phyloP scores from a whole-genome alignment of 257 asterid genomes.

The Primulina huaijiensis region DNA sequence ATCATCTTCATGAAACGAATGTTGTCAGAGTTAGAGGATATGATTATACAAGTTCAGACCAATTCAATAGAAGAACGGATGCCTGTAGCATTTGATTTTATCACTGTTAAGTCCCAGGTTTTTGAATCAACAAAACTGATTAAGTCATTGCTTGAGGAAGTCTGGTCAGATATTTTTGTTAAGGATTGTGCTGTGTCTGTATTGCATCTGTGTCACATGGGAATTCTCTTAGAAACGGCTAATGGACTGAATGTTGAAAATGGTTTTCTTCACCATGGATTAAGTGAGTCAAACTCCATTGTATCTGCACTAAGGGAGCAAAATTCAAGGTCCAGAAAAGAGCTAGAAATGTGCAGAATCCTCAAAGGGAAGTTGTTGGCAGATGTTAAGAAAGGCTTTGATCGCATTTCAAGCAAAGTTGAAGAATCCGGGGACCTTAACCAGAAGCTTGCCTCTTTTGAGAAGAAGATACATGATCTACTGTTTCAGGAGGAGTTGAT shows the following conservation, averaged over 20 bases:
- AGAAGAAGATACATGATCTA: conserved; percentile 64
- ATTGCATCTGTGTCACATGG: conserved; percentile 90
- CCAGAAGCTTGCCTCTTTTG: conserved; percentile 57
- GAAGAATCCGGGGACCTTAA: conserved; percentile 64
- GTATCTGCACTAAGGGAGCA: conserved; percentile 77
- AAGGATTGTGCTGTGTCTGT: conserved; percentile 86
- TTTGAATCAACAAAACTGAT: conserved; percentile 46
- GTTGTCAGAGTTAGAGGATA: conserved; percentile 60
- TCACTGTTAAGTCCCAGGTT: conserved; percentile 49
- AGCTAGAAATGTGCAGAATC: conserved; percentile 77
- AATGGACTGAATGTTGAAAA: conserved; percentile 82
- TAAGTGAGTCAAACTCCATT: conserved; percentile 62
- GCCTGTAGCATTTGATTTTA: conserved; percentile 46
- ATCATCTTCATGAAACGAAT: conserved; percentile 39
- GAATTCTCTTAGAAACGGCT: conserved; percentile 80
- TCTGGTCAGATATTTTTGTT: conserved; percentile 83
- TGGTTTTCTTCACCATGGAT: conserved; percentile 74
- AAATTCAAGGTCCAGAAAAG: conserved; percentile 59
- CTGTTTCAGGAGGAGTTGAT: conserved; percentile 77
- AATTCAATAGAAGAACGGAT: conserved; percentile 46
- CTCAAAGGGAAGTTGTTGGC: conserved; percentile 76
- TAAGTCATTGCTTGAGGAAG: conserved; percentile 72
- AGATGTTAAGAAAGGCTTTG: conserved; percentile 65
- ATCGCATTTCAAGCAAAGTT: conserved; percentile 68
- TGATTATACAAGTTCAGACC: conserved; percentile 48